A percentile compares a stretch with the other conserved stretches of the same genome.
phyloP scores from a whole-genome alignment of 2,329 filamentous ascomycete species.

The Dactylonectria estremocensis region DNA sequence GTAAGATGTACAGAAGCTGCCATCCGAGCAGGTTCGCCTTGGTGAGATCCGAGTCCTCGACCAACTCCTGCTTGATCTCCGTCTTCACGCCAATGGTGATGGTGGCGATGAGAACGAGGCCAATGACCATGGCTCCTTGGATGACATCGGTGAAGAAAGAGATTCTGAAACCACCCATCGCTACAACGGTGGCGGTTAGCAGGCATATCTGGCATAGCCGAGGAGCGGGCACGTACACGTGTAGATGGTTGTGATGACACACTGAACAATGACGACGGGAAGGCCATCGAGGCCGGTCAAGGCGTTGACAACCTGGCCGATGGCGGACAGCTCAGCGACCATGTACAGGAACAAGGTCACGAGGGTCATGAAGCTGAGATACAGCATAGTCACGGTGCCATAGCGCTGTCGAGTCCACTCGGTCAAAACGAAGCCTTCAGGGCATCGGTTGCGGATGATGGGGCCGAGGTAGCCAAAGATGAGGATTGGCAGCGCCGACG shows the following conservation, averaged over 20 bases:
- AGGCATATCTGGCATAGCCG: not conserved
- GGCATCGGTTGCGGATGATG: slow-evolving; percentile 84
- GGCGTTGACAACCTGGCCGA: slow-evolving; percentile 83
- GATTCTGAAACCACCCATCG: slow-evolving; percentile 85
- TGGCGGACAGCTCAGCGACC: slow-evolving; percentile 85
- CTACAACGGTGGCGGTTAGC: slow-evolving; percentile 57
- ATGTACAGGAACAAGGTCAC: slow-evolving; percentile 90
- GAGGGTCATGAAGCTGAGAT: slow-evolving; percentile 83
- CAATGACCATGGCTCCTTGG: slow-evolving; percentile 83
- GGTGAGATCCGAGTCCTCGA: slow-evolving; percentile 79
- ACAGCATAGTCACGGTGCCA: slow-evolving; percentile 77
- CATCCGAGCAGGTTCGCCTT: slow-evolving; percentile 81
- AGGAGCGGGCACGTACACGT: slow-evolving; percentile 70
- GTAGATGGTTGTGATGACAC: slow-evolving; percentile 84
- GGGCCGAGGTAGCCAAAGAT: slow-evolving; percentile 82
- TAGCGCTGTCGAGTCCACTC: slow-evolving; percentile 89
- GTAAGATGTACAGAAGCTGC: slow-evolving; percentile 89
- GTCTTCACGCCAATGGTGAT: slow-evolving; percentile 85
- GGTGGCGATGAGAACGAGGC: slow-evolving; percentile 81
- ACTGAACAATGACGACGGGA: slow-evolving; percentile 84
- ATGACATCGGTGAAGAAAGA: slow-evolving; percentile 89
- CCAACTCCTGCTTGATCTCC: slow-evolving; percentile 77
- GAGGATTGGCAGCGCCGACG: slow-evolving; percentile 80
- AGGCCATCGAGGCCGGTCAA: slow-evolving; percentile 83
- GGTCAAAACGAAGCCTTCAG: slow-evolving; percentile 87